A percentile compares a stretch with the other conserved stretches of the same genome.
Conservation (phyloP, 148 eudicot genomes). For the Cornus florida region DNA sequence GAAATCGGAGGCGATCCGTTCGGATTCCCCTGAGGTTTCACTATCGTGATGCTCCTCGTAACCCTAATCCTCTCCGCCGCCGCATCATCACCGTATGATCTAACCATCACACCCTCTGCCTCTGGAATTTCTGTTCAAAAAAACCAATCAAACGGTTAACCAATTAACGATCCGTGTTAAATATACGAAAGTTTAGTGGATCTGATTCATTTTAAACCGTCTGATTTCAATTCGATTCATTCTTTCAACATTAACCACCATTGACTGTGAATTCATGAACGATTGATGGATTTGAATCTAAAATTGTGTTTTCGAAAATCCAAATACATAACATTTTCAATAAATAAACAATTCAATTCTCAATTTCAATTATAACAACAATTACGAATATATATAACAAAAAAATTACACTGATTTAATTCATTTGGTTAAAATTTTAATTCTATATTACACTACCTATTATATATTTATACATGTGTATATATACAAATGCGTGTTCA, state of each 20-base stretch:
- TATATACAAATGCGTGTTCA: too few relatives aligned
- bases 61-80: conserved; percentile 28
- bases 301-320: too few relatives aligned
- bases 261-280: too few relatives aligned
- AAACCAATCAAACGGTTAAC: background rate
- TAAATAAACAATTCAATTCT: too few relatives aligned
- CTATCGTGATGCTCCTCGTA: conserved; percentile 51
- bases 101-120: conserved; percentile 12
- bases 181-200: background rate
- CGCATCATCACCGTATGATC: conserved; percentile 13
- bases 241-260: background rate
- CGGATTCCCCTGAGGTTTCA: conserved; percentile 25
- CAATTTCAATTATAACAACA: too few relatives aligned
- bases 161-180: background rate
- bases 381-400: too few relatives aligned
- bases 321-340: too few relatives aligned
- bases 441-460: too few relatives aligned
- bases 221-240: background rate
- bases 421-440: too few relatives aligned
- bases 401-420: too few relatives aligned
- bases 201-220: background rate
- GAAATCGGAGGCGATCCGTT: conserved; percentile 46
- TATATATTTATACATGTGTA: background rate
- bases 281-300: too few relatives aligned
- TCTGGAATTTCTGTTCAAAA: conserved; percentile 12